Evolutionary conservation across 805 yeast genomes (phyloP).

Genomic region (Metschnikowia rubicola): DNA sequence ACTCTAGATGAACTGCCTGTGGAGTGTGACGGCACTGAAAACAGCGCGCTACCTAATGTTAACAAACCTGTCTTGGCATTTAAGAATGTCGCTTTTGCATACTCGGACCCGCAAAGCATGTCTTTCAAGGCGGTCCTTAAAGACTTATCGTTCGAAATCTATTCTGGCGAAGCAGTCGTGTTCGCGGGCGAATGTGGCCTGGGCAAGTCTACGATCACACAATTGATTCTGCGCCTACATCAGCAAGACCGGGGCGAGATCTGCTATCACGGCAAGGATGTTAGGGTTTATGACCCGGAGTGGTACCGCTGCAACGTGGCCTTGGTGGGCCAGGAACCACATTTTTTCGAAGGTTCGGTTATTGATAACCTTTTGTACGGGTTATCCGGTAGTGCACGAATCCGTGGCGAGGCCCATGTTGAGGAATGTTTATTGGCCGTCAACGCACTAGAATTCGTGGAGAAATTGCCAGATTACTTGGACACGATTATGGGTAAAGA

Average conservation of each 20-base stretch:
- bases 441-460: constrained; percentile 53
- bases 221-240: constrained; percentile 55
- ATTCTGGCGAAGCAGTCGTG: constrained; percentile 52
- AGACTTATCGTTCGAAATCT: constrained; percentile 41
- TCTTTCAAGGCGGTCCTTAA: constrained; percentile 33
- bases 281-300: constrained; percentile 42
- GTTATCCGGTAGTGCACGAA: constrained; percentile 18
- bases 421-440: constrained; percentile 40
- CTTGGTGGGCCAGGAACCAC: constrained; percentile 73
- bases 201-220: constrained; percentile 80
- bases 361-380: constrained; percentile 71
- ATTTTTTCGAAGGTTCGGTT: constrained; percentile 70
- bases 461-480: constrained; percentile 53
- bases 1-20: constrained; percentile 28
- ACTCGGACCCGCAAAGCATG: constrained; percentile 29
- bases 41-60: not conserved
- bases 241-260: constrained; percentile 38
- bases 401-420: constrained; percentile 29
- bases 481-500: constrained; percentile 54
- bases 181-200: constrained; percentile 85
- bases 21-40: constrained; percentile 23
- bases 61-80: constrained; percentile 40
- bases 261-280: constrained; percentile 44
- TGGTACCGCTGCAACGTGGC: constrained; percentile 54
- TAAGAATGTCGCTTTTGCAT: constrained; percentile 46